Base-by-base conservation (phyloP, 352 stramenopile genomes). In the Albugo laibachii region DNA sequence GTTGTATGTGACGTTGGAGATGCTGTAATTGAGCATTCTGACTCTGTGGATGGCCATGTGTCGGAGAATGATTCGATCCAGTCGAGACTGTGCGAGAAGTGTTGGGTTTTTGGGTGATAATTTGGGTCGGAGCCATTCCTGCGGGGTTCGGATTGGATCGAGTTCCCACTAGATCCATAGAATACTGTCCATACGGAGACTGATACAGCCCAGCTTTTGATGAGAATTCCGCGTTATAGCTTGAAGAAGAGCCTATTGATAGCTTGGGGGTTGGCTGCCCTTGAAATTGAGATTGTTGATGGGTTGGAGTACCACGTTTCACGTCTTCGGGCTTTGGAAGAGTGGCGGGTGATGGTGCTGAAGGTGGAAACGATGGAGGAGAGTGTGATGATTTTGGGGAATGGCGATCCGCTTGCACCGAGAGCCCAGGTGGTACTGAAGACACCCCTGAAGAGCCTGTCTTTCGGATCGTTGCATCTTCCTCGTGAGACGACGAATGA, bases 291-390 rank as follows among this genome's bases (percentile, higher is more conserved):
- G 51, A 57, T 50, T 77, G 74, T 3, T 54, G 53, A 24, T 70
- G 70, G 11, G 65, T 82, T 35, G 74, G 74, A 3, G 71, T 84
- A 47, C 59, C 63, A 50, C 74, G 69, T 59, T 85, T 87, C 20
- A 89, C 77, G 20, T 87, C 77, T 36, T 88, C 75, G 4, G 78
- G 78, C 59, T 91, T 91, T 38, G 78, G 78, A 5, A 91, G 62
- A 47, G 78, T 70, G n/a, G 74, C 74, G n/a, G 78, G 78, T 39
- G 78, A 91, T 16, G 78, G 78, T 40, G 78, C 75, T 14, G 76
- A 85, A 39, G 78, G 78, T 5, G 76, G 53, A 46, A 68, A 83
- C 2, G 53, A 60, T 13, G 62, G 66, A 5, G 75, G 75, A 52
- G 75, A 84, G 44, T 80, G 69, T 34, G 57, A 59, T 21, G 65